These are phyloP conservation scores for Botrytis fabae DNA, from an alignment of 2,329 filamentous ascomycete genomes.

Conservation along the genomic window DNA sequence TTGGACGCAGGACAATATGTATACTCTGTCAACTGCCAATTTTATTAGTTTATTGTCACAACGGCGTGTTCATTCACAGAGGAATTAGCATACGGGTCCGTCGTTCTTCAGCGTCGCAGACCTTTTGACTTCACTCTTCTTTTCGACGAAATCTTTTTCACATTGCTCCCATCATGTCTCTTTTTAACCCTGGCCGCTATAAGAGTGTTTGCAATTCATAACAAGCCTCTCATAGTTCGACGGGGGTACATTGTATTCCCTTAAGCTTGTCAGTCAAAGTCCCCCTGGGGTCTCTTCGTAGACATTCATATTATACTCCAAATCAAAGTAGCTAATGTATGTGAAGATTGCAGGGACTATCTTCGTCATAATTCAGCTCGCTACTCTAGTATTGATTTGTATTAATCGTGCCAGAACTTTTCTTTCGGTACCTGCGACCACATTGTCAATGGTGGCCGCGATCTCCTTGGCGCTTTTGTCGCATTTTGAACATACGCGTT, in stretches of 20 bases:
- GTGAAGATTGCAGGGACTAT: too few relatives aligned
- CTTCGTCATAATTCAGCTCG: neutral
- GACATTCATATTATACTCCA: neutral
- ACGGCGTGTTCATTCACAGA: neutral
- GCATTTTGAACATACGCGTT: conserved; percentile 32
- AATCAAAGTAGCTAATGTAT: neutral
- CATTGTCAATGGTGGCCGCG: conserved; percentile 27
- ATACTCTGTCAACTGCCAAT: neutral
- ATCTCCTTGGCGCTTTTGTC: conserved; percentile 29
- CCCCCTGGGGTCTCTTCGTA: neutral
- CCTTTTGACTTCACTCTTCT: conserved; percentile 35
- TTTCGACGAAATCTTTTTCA: conserved; percentile 32
- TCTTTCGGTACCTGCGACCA: conserved; percentile 20
- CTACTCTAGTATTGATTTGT: neutral
- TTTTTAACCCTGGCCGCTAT: conserved; percentile 19
- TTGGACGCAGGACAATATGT: neutral
- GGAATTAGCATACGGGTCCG: neutral
- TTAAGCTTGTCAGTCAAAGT: neutral
- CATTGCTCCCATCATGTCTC: conserved; percentile 28
- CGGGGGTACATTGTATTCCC: neutral
- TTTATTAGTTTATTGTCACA: neutral
- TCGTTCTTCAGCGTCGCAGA: conserved; percentile 1
- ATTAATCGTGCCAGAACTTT: neutral
- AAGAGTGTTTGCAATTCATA: neutral
- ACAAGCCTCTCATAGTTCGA: neutral